A percentile compares a stretch with the other conserved stretches of the same genome.
phyloP scores from a whole-genome alignment of 257 asterid species.

The Nicotiana otophora region DNA sequence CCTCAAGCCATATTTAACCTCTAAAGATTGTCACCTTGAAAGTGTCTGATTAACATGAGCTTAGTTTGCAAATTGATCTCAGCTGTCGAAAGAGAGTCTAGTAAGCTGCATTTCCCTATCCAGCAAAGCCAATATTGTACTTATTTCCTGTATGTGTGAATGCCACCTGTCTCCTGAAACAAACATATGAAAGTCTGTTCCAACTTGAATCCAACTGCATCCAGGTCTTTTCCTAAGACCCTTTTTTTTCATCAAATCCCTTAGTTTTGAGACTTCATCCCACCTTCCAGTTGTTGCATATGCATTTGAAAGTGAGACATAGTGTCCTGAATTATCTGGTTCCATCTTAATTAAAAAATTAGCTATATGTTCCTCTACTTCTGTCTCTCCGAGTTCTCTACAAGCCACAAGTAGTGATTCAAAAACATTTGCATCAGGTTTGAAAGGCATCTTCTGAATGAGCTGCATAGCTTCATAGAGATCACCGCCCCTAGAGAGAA shows the following conservation, averaged over 20 bases:
- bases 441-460: slow-evolving; percentile 18
- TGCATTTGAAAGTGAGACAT: slow-evolving; percentile 30
- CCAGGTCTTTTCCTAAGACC: slow-evolving; percentile 27
- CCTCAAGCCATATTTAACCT: not conserved
- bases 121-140: slow-evolving; percentile 15
- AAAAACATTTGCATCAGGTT: slow-evolving; percentile 20
- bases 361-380: slow-evolving; percentile 16
- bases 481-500: slow-evolving; percentile 24
- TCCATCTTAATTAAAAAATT: slow-evolving; percentile 18
- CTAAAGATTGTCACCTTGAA: not conserved
- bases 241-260: slow-evolving; percentile 22
- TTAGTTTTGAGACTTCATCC: slow-evolving; percentile 19
- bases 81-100: not conserved
- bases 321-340: slow-evolving; percentile 25
- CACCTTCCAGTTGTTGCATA: slow-evolving; percentile 28
- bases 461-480: slow-evolving; percentile 14
- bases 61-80: not conserved
- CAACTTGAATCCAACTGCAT: slow-evolving; percentile 27
- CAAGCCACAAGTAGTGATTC: slow-evolving; percentile 30
- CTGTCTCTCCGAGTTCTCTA: slow-evolving; percentile 22
- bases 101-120: slow-evolving; percentile 12
- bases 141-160: slow-evolving; percentile 16
- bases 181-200: slow-evolving; percentile 21
- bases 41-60: not conserved
- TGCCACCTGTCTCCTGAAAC: slow-evolving; percentile 22